Percentiles rank a stretch among this genome's conserved stretches.
Conservation (phyloP, 179 eudicot species). For the Silene coronaria region DNA sequence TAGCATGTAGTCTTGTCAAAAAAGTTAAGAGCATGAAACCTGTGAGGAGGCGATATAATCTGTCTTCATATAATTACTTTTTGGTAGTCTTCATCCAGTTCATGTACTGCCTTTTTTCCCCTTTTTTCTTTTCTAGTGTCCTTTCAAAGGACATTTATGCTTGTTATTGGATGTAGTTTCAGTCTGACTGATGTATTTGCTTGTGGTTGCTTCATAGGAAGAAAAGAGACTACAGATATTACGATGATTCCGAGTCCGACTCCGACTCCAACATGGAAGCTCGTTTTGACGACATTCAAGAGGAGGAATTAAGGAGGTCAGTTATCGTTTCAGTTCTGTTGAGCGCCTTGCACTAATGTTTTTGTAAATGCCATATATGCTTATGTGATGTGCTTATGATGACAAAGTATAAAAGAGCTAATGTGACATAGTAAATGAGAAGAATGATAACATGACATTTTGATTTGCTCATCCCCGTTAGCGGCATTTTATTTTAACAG, state of each 20-base stretch:
- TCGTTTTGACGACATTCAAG: conserved; percentile 40
- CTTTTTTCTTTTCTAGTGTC: neutral
- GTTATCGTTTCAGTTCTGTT: conserved; percentile 7
- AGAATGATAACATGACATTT: neutral
- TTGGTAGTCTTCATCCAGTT: neutral
- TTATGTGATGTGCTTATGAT: neutral
- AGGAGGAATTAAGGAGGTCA: conserved; percentile 68
- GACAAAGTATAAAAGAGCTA: too few relatives aligned
- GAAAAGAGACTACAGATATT: too few relatives aligned
- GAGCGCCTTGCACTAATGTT: neutral
- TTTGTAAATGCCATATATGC: neutral
- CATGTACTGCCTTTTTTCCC: neutral
- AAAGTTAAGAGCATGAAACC: too few relatives aligned
- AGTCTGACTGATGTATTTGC: neutral
- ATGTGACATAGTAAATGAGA: neutral
- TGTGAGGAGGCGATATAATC: too few relatives aligned
- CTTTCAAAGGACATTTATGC: neutral
- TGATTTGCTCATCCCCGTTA: neutral
- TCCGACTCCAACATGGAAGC: conserved; percentile 25
- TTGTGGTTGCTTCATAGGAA: conserved; percentile 16
- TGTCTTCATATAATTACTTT: neutral
- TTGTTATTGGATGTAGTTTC: neutral
- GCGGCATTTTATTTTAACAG: neutral
- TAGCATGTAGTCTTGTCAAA: too few relatives aligned
- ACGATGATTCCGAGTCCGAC: too few relatives aligned